Conservation (phyloP, 768 basidiomycete species). For the Chalciporus sphaerocephalus region DNA sequence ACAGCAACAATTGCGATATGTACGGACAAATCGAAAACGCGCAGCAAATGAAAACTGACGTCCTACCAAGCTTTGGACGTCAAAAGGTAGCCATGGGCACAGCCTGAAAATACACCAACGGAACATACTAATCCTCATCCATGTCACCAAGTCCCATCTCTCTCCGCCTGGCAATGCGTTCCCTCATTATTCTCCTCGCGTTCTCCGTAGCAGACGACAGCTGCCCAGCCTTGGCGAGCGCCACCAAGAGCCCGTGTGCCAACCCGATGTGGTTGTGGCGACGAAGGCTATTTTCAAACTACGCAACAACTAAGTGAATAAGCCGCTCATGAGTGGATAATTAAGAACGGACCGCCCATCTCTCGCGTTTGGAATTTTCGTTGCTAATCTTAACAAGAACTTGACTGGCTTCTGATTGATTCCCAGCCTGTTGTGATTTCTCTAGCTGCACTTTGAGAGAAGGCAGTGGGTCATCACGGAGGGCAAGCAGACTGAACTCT, state of each 20-base stretch:
- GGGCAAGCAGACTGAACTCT: slow-evolving; percentile 87
- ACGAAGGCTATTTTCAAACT: slow-evolving; percentile 87
- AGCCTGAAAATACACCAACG: slow-evolving; percentile 1
- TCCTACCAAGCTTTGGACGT: not conserved
- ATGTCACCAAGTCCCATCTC: slow-evolving; percentile 37
- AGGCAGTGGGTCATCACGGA: slow-evolving; percentile 80
- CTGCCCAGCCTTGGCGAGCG: slow-evolving; percentile 66
- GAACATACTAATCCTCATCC: slow-evolving; percentile 37
- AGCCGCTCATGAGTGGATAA: not conserved
- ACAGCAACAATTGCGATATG: not conserved
- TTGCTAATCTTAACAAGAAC: slow-evolving; percentile 53
- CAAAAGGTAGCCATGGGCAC: slow-evolving; percentile 1
- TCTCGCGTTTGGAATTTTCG: slow-evolving; percentile 70
- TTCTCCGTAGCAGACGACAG: slow-evolving; percentile 48
- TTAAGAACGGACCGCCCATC: slow-evolving; percentile 67
- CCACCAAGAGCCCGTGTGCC: slow-evolving; percentile 66
- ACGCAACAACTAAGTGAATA: slow-evolving; percentile 10
- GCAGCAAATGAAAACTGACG: slow-evolving; percentile 1
- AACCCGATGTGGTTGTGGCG: slow-evolving; percentile 85
- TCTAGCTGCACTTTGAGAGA: slow-evolving; percentile 56
- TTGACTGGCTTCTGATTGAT: slow-evolving; percentile 46
- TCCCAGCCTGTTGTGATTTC: slow-evolving; percentile 40
- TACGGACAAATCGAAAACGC: not conserved
- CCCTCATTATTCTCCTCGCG: slow-evolving; percentile 42
- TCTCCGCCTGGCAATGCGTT: slow-evolving; percentile 39